Percentiles rank a stretch among this genome's conserved stretches.
Evolutionary conservation across 345 rosid species (phyloP).

Genomic region (Physaria fendleri): DNA sequence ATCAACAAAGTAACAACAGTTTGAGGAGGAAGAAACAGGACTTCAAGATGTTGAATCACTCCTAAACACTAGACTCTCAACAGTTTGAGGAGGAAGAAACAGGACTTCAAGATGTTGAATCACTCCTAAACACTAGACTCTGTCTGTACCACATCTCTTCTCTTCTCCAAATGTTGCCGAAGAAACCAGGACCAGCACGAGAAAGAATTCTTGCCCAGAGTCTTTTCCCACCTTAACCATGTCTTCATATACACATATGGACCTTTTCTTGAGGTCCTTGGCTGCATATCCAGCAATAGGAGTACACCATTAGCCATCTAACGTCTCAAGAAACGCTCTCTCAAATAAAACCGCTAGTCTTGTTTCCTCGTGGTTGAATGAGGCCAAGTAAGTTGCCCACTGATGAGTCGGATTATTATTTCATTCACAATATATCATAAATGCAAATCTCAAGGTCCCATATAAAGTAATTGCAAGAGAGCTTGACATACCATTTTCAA

Average conservation of each 20-base stretch:
- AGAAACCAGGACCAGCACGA: slow-evolving; percentile 81
- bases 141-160: slow-evolving; percentile 15
- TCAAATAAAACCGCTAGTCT: slow-evolving; percentile 87
- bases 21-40: slow-evolving; percentile 10
- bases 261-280: slow-evolving; percentile 82
- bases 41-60: slow-evolving; percentile 22
- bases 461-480: slow-evolving; percentile 6
- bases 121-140: no score
- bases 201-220: slow-evolving; percentile 92
- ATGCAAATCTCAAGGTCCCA: background rate
- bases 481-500: slow-evolving; percentile 64
- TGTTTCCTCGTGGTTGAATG: slow-evolving; percentile 90
- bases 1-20: slow-evolving; percentile 31
- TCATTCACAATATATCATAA: background rate
- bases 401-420: background rate
- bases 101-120: slow-evolving; percentile 6
- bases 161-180: slow-evolving; percentile 31
- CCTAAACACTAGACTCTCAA: slow-evolving; percentile 29
- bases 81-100: slow-evolving; percentile 16
- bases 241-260: slow-evolving; percentile 52
- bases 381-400: slow-evolving; percentile 68
- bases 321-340: slow-evolving; percentile 73
- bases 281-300: slow-evolving; percentile 95
- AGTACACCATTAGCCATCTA: slow-evolving; percentile 97
- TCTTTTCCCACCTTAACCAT: slow-evolving; percentile 86